Conservation (phyloP, 1,139 yeast genomes). For the Kodamaea suecica region DNA sequence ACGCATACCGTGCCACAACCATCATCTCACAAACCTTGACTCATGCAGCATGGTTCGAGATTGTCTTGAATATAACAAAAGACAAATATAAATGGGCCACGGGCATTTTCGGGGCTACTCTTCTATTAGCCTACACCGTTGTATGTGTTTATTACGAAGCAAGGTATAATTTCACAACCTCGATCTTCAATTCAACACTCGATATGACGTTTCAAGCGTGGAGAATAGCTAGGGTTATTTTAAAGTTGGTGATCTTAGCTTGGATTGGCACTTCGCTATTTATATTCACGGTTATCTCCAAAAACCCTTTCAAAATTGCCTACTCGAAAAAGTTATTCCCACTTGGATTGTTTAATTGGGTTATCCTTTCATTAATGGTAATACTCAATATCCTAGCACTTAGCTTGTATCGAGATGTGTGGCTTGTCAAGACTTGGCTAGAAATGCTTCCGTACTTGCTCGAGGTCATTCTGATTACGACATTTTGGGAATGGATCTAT, state of each 20-base stretch:
- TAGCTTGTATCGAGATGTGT: conserved; percentile 22
- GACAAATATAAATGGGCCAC: conserved; percentile 20
- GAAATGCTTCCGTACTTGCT: conserved; percentile 33
- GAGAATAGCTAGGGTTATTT: conserved; percentile 16
- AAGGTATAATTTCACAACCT: conserved; percentile 11
- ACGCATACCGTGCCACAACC: conserved; percentile 28
- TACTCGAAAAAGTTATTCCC: conserved; percentile 40
- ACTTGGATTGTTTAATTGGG: conserved; percentile 39
- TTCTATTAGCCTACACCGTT: conserved; percentile 22
- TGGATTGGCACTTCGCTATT: conserved; percentile 29
- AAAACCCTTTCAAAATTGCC: conserved; percentile 32
- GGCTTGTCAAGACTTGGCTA: conserved; percentile 42
- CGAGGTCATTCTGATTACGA: conserved; percentile 38
- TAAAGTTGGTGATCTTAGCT: conserved; percentile 23
- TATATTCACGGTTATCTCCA: conserved; percentile 28
- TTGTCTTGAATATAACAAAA: conserved; percentile 26
- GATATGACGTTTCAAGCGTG: conserved; percentile 8
- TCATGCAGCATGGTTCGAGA: conserved; percentile 41
- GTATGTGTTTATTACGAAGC: conserved; percentile 15
- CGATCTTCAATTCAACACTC: conserved; percentile 14
- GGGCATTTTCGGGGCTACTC: conserved; percentile 17
- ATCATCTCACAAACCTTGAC: conserved; percentile 34
- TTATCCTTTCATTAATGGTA: conserved; percentile 28
- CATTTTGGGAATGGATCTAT: conserved; percentile 53
- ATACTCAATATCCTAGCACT: conserved; percentile 29